Evolutionary conservation across 768 basidiomycete species (phyloP).

Genomic region (Melanogaster broomeanus): DNA sequence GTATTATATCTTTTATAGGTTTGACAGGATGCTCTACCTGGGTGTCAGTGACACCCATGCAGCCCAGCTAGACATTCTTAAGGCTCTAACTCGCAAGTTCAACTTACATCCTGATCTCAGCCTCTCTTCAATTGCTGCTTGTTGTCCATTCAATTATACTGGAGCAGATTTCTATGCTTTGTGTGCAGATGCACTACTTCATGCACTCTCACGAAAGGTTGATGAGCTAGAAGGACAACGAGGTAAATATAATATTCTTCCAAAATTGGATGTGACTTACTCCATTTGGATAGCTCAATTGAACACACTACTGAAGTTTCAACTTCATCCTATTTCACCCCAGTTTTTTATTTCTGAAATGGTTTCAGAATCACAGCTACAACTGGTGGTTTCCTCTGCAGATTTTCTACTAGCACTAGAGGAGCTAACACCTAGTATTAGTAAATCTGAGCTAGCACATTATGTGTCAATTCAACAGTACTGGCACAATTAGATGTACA

Average conservation of each 20-base stretch:
- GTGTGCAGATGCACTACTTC: slow-evolving; percentile 94
- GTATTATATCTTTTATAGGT: slow-evolving; percentile 48
- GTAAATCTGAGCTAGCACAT: slow-evolving; percentile 80
- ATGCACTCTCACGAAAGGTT: slow-evolving; percentile 91
- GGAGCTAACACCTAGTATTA: slow-evolving; percentile 80
- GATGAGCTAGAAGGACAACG: slow-evolving; percentile 75
- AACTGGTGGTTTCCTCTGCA: slow-evolving; percentile 67
- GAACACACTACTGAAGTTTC: slow-evolving; percentile 48
- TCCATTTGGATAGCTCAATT: slow-evolving; percentile 22
- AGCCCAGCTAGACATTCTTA: slow-evolving; percentile 82
- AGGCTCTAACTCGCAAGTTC: slow-evolving; percentile 93
- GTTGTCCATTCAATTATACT: slow-evolving; percentile 91
- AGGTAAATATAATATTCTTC: slow-evolving; percentile 41
- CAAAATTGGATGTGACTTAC: neutral
- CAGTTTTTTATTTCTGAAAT: slow-evolving; percentile 91
- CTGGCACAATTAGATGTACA: slow-evolving; percentile 10
- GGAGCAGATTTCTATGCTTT: slow-evolving; percentile 98
- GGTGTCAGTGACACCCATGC: slow-evolving; percentile 87
- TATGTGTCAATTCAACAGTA: slow-evolving; percentile 58
- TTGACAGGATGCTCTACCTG: slow-evolving; percentile 95
- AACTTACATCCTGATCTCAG: slow-evolving; percentile 68
- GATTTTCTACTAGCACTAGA: slow-evolving; percentile 80
- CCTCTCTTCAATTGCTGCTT: slow-evolving; percentile 61
- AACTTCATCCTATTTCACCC: slow-evolving; percentile 69
- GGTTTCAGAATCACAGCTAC: slow-evolving; percentile 65